Evolutionary conservation across 2,329 filamentous ascomycete species (phyloP), one percentile per base, ranked within the genome.

Genomic region (Pyricularia grisea): DNA sequence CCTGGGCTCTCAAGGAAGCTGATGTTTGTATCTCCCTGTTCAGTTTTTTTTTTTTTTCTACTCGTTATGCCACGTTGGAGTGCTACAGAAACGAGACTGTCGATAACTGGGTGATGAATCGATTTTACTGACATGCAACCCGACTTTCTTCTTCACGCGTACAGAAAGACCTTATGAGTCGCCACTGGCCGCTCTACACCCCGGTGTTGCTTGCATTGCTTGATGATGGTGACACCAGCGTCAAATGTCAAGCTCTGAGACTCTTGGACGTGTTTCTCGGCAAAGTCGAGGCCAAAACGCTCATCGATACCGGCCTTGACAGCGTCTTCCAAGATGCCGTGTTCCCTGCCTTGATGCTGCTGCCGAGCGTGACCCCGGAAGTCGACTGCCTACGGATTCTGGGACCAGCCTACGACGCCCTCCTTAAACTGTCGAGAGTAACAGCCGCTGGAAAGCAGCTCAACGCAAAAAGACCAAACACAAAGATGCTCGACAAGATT

Each of bases 351-450:
- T 84, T 97, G n/a, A 83, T 90, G 9, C 92, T 88, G 73, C 83
- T 97, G 6, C 94, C 94, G 0, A 87, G 84, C 14, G 81, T 97
- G 61, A 97, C 92, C 0, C 88, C 91, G 0, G 90, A 92, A 74
- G 76, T 83, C 0, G 91, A 95, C 69, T 91, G 91, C 4, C 75
- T 91, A 1, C 74, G 75, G 1, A 79, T 97, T 3, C 83, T 97
- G 0, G 75, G 77, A 6, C 82, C 84, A 7, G 88, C 90, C 0
- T 96, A 93, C 72, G 82, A 84, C 9, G 88, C 89, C 1, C 81
- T 97, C 3, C 79, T 91, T 23, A 79, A 80, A 0, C 82, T 97
- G 6, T 85, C 74, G 71, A 80, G 70, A 78, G 72, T 70, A 76
- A 27, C 71, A 30, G 65, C 25, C 69, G 65, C 20, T 17, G 58